Evolutionary conservation across 192 early-diverging fungal species (phyloP).

Genomic region (Dispira parvispora): DNA sequence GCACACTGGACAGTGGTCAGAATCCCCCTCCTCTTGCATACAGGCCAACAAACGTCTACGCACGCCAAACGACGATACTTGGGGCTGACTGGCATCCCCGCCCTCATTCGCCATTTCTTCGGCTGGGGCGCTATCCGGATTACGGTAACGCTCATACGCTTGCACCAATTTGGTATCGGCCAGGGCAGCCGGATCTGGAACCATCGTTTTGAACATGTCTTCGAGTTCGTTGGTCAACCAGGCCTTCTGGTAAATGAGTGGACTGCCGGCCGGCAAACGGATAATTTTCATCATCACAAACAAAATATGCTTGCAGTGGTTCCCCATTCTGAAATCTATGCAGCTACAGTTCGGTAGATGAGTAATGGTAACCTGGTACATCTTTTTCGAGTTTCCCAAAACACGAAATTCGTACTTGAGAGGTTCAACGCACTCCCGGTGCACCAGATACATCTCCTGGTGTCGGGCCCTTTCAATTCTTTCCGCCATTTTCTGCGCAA

Average conservation of each 20-base stretch:
- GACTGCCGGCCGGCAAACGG: neutral
- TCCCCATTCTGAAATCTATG: neutral
- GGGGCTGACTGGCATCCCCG: neutral
- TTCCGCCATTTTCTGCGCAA: neutral
- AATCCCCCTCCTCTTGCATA: neutral
- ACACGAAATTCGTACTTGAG: neutral
- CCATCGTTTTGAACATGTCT: neutral
- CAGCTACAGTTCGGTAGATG: neutral
- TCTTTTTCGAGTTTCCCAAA: neutral
- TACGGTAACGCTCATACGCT: neutral
- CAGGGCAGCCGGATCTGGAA: neutral
- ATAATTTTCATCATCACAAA: neutral
- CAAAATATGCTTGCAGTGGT: conserved; percentile 7
- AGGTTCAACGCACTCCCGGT: neutral
- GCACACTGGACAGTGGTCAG: neutral
- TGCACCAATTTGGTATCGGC: neutral
- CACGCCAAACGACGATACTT: neutral
- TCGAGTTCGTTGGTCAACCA: neutral
- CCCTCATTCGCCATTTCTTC: neutral
- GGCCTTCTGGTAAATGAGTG: neutral
- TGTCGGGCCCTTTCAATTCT: neutral
- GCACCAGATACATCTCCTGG: neutral
- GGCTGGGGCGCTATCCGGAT: neutral
- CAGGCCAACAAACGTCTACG: neutral
- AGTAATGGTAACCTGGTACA: neutral